phyloP scores from a whole-genome alignment of 2,329 filamentous ascomycete species.

The Septoria linicola region DNA sequence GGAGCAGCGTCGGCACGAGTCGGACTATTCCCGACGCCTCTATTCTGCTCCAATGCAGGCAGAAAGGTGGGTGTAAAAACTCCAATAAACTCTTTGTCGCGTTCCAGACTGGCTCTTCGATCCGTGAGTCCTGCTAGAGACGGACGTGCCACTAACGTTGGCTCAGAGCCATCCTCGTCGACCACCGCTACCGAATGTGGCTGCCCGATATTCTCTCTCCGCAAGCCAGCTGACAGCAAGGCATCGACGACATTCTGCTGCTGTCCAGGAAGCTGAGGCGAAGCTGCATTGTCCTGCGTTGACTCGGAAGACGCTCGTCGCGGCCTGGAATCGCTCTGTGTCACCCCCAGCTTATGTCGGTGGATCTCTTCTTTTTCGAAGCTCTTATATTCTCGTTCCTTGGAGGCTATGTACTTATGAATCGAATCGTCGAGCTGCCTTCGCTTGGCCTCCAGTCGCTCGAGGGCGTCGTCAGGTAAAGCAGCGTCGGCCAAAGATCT shows the following conservation, averaged over 20 bases:
- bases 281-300: conserved; percentile 12
- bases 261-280: conserved; percentile 14
- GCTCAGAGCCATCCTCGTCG: conserved; percentile 15
- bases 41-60: conserved; percentile 33
- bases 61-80: conserved; percentile 40
- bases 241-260: conserved; percentile 27
- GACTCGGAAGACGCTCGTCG: conserved; percentile 19
- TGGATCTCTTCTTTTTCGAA: conserved; percentile 37
- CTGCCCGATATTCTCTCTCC: conserved; percentile 25
- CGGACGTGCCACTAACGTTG: conserved; percentile 19
- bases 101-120: conserved; percentile 29
- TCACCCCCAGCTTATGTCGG: conserved; percentile 21
- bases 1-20: conserved; percentile 34
- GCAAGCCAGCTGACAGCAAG: conserved; percentile 27
- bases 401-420: conserved; percentile 41
- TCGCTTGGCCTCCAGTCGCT: conserved; percentile 39
- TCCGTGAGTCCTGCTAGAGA: conserved; percentile 30
- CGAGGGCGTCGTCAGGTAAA: conserved; percentile 35
- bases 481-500: conserved; percentile 24
- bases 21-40: conserved; percentile 1
- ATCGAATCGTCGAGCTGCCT: conserved; percentile 41
- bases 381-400: conserved; percentile 40
- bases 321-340: conserved; percentile 11
- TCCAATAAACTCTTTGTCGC: conserved; percentile 38
- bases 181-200: conserved; percentile 23